A percentile compares a stretch with the other conserved stretches of the same genome.
Evolutionary conservation across 495 filamentous ascomycete species (phyloP).

Genomic region (Aspergillus panamensis): DNA sequence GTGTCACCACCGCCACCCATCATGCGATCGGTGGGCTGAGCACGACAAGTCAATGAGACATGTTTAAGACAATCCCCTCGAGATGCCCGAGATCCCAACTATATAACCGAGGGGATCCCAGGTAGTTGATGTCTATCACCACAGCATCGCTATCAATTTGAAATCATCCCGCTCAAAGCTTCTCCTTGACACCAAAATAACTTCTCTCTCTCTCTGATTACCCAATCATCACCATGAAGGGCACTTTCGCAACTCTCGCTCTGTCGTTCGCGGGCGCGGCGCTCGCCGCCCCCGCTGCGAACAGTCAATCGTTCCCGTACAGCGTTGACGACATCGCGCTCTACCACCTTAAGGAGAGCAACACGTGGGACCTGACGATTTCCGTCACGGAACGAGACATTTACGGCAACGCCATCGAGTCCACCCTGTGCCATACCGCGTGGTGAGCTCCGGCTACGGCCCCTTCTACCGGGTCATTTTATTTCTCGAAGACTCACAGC

Average conservation of each 20-base stretch:
- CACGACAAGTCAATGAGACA: too few relatives aligned
- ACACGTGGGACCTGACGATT: slow-evolving; percentile 10
- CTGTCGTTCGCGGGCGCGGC: slow-evolving; percentile 4
- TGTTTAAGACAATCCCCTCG: too few relatives aligned
- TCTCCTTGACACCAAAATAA: too few relatives aligned
- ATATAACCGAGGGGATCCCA: too few relatives aligned
- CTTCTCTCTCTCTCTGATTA: not conserved
- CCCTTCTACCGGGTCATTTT: too few relatives aligned
- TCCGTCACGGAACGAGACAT: not conserved
- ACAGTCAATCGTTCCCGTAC: not conserved
- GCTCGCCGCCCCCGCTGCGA: not conserved
- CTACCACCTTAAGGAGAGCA: slow-evolving; percentile 11
- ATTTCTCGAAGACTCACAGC: not conserved
- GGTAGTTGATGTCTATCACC: too few relatives aligned
- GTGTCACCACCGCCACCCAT: too few relatives aligned
- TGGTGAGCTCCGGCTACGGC: not conserved
- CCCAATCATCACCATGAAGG: slow-evolving; percentile 7
- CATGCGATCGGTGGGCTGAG: too few relatives aligned
- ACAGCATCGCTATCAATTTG: too few relatives aligned
- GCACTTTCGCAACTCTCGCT: slow-evolving; percentile 1
- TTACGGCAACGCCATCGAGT: not conserved
- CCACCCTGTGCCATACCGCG: slow-evolving; percentile 3
- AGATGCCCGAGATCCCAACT: too few relatives aligned
- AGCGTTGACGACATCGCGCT: slow-evolving; percentile 10
- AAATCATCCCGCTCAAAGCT: too few relatives aligned